phyloP scores from a whole-genome alignment of 2,329 filamentous ascomycete genomes.

The Beauveria varroae region DNA sequence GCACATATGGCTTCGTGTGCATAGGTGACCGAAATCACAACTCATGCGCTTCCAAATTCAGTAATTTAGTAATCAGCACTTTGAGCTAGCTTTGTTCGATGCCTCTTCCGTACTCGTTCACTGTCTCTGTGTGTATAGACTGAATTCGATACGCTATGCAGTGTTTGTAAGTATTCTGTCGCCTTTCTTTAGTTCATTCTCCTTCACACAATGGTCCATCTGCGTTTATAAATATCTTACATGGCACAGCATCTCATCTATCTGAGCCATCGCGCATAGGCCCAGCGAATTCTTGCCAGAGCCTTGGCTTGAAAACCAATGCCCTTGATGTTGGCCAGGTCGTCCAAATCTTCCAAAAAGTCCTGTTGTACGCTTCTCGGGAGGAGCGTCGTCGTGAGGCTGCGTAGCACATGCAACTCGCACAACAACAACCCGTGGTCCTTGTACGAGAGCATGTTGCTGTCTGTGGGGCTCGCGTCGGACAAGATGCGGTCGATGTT shows the following conservation, averaged over 20 bases:
- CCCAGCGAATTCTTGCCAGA: conserved; percentile 80
- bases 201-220: background rate
- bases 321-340: conserved; percentile 76
- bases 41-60: background rate
- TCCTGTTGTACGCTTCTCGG: conserved; percentile 71
- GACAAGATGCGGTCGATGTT: conserved; percentile 80
- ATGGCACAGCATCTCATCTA: conserved; percentile 16
- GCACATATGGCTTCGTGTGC: background rate
- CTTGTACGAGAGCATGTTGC: conserved; percentile 76
- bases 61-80: no score
- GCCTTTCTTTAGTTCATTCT: background rate
- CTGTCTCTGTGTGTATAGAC: background rate
- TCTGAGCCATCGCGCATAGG: conserved; percentile 70
- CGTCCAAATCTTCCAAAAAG: conserved; percentile 81
- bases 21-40: background rate
- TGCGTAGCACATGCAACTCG: conserved; percentile 77
- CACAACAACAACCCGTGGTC: conserved; percentile 86
- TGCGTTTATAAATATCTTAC: background rate
- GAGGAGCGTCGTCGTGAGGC: conserved; percentile 52
- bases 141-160: conserved; percentile 3
- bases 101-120: background rate
- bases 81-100: no score
- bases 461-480: conserved; percentile 59
- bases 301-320: conserved; percentile 72
- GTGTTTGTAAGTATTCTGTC: background rate